Percentiles rank a stretch among this genome's conserved stretches.
Conservation (phyloP, 2,329 filamentous ascomycete species). For the Didymella keratinophila region DNA sequence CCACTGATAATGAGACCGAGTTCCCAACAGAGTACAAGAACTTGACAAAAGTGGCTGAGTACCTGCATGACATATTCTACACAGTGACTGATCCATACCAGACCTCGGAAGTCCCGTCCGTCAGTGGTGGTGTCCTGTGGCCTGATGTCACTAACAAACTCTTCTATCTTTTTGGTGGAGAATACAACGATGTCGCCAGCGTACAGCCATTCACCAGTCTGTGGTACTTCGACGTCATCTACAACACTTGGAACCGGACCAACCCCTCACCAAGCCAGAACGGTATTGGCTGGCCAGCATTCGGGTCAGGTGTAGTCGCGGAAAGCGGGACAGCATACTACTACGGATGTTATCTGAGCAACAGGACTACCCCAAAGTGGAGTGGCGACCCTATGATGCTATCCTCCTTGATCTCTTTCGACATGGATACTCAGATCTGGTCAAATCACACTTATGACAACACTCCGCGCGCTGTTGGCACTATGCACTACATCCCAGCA, state of each 20-base stretch:
- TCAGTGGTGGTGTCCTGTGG: constrained; percentile 60
- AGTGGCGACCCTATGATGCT: constrained; percentile 45
- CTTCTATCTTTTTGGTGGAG: constrained; percentile 68
- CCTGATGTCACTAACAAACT: constrained; percentile 65
- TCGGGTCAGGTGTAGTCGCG: constrained; percentile 15
- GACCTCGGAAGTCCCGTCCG: constrained; percentile 59
- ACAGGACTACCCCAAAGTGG: constrained; percentile 51
- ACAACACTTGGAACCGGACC: constrained; percentile 61
- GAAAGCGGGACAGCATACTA: constrained; percentile 54
- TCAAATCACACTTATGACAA: constrained; percentile 58
- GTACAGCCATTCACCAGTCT: constrained; percentile 46
- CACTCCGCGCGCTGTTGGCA: constrained; percentile 61
- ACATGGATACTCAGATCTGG: constrained; percentile 60
- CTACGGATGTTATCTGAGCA: constrained; percentile 67
- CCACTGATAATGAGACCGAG: background rate
- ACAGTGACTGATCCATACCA: constrained; percentile 32
- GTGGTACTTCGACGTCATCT: constrained; percentile 63
- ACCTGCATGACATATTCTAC: too few relatives aligned
- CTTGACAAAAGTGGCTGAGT: background rate
- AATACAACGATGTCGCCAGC: constrained; percentile 48
- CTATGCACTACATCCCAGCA: constrained; percentile 65
- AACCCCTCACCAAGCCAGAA: constrained; percentile 31
- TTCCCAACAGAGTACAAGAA: constrained; percentile 1
- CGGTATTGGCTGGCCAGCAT: constrained; percentile 21
- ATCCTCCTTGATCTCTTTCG: constrained; percentile 61